phyloP scores from a whole-genome alignment of 148 eudicot species.

The Camellia japonica region DNA sequence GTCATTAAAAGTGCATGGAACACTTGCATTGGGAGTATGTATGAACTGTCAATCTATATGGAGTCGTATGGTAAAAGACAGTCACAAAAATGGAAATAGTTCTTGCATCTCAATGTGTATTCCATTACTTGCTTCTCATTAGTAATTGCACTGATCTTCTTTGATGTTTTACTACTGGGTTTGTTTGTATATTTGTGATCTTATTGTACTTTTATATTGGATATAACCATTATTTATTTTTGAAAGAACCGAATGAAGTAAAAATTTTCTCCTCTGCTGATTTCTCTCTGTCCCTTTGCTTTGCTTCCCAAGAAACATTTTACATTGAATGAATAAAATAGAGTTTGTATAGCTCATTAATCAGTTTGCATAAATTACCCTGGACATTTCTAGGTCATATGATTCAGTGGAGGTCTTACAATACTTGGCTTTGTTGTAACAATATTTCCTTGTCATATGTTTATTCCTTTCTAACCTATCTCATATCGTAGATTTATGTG shows the following conservation, averaged over 20 bases:
- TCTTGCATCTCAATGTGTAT: background rate
- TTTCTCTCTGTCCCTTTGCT: background rate
- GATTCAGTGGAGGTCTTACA: background rate
- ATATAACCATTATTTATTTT: background rate
- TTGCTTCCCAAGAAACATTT: background rate
- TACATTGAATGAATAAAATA: slow-evolving; percentile 4
- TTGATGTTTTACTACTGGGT: background rate
- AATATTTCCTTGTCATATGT: slow-evolving; percentile 12
- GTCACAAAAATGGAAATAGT: no score
- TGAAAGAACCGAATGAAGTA: background rate
- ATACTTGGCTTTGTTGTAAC: background rate
- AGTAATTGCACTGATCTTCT: background rate
- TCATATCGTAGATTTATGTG: slow-evolving; percentile 51
- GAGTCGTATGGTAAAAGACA: no score
- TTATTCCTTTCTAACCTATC: slow-evolving; percentile 42
- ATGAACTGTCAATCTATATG: background rate
- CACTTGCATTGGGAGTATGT: background rate
- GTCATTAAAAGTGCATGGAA: background rate
- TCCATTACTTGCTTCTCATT: background rate
- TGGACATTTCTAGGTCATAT: background rate
- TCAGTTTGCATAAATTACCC: background rate
- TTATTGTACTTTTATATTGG: background rate
- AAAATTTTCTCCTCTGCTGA: background rate
- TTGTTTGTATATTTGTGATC: background rate
- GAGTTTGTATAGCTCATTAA: background rate